Evolutionary conservation across 2,329 filamentous ascomycete genomes (phyloP).

Genomic region (Hirsutella minnesotensis): DNA sequence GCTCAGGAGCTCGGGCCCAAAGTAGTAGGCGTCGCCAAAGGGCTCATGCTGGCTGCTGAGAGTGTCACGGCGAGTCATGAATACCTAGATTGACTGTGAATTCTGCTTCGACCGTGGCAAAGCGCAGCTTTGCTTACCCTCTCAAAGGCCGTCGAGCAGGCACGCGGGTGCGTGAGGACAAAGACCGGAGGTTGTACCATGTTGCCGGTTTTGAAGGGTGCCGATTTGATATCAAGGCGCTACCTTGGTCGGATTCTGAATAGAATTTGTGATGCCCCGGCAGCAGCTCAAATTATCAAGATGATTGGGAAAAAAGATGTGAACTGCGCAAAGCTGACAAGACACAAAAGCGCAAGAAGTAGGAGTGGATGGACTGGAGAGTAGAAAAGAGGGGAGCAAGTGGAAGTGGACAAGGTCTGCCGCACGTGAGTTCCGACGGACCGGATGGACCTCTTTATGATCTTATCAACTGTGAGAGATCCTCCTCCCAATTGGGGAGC

Average conservation of each 20-base stretch:
- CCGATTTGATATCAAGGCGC: too few species aligned
- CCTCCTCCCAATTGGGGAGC: too few species aligned
- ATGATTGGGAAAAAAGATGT: too few species aligned
- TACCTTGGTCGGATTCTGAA: too few species aligned
- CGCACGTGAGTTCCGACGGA: too few species aligned
- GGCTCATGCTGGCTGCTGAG: constrained; percentile 86
- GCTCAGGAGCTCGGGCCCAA: constrained; percentile 78
- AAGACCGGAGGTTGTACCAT: constrained; percentile 50
- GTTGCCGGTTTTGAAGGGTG: too few species aligned
- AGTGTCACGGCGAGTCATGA: constrained; percentile 82
- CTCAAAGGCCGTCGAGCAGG: constrained; percentile 96
- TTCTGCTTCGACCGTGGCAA: constrained; percentile 1
- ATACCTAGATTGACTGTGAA: constrained; percentile 49
- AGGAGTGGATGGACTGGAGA: neutral
- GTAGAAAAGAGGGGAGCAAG: too few species aligned
- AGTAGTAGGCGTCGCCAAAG: constrained; percentile 95
- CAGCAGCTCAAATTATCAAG: too few species aligned
- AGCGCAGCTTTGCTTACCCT: constrained; percentile 47
- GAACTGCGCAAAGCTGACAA: too few species aligned
- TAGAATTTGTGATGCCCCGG: neutral
- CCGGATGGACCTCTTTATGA: neutral
- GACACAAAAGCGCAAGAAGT: neutral
- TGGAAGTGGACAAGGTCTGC: neutral
- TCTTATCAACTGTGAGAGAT: too few species aligned
- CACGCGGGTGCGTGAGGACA: constrained; percentile 83